Base-by-base conservation (phyloP, 805 yeast species). In the Yarrowia sp. region DNA sequence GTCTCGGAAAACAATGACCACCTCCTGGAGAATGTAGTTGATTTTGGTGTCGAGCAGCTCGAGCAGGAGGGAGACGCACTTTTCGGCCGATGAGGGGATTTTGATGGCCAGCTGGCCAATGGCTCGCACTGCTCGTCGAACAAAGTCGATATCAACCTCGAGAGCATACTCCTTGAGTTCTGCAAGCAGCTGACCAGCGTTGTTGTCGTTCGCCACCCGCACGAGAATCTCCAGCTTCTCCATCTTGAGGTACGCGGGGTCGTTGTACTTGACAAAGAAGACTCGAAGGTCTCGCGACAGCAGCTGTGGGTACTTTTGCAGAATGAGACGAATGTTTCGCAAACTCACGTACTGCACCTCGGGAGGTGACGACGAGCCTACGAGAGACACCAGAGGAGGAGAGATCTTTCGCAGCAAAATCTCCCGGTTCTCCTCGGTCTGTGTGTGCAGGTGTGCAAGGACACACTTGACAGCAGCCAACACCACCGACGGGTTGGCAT, bases 61-160 rank as follows among this genome's bases (percentile, higher is more conserved):
- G 38, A 85, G 73, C 8, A 93, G 77, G 1, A 86, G 85, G 3
- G 84, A 83, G 3, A 91, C 89, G 77, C 97, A 91, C 26, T 65
- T 65, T 8, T 81, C 79, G 0, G 93, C 88, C 0, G 90, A 86
- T 5, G 77, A 77, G 38, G 86, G 86, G 15, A 92, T 79, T 74
- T 91, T 92, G 40, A 92, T 87, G 0, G 97, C 97, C 26, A 94
- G 80, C 74, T 92, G 91, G 2, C 98, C 98, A 71, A 94, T 87
- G 0, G 97, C 97, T 70, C 97, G 80, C 5, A 94, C 87, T 0
- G 98, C 92, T 73, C 92, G 90, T 69, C 97, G 82, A 1, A 93
- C 91, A 89, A 92, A 91, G 69, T 89, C 89, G 26, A 88, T 84
- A 77, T 93, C 97, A 11, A 91, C 87, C 73, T 91, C 97, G 0